Percentiles rank a stretch among this genome's conserved stretches.
Evolutionary conservation across 1,284 basidiomycete genomes (phyloP).

Genomic region (Dichomitus squalens): DNA sequence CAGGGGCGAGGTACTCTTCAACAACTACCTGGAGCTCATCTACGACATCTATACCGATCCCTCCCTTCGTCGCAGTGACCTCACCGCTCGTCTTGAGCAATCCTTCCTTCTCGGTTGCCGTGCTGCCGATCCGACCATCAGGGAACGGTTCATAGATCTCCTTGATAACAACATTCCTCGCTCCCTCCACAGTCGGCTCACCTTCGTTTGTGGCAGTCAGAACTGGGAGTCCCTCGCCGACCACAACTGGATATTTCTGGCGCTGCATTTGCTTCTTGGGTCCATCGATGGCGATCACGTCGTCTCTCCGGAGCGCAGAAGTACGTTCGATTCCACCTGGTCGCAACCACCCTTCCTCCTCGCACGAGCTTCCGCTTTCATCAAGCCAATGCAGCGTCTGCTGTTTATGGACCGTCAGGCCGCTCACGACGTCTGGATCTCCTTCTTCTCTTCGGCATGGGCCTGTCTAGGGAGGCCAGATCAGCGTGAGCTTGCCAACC

Average conservation of each 20-base stretch:
- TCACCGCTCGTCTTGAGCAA: constrained; percentile 92
- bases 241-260: constrained; percentile 94
- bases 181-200: constrained; percentile 80
- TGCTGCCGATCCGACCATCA: constrained; percentile 77
- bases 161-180: constrained; percentile 90
- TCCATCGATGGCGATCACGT: constrained; percentile 71
- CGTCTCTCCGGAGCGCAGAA: constrained; percentile 37
- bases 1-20: constrained; percentile 75
- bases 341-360: constrained; percentile 40
- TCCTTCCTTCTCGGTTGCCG: constrained; percentile 94
- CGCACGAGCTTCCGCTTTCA: constrained; percentile 59
- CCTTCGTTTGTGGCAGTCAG: constrained; percentile 92
- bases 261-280: constrained; percentile 88
- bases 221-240: constrained; percentile 96
- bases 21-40: constrained; percentile 88
- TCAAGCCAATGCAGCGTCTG: constrained; percentile 83
- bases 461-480: constrained; percentile 83
- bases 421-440: constrained; percentile 89
- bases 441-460: constrained; percentile 92
- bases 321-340: constrained; percentile 34
- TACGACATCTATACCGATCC: constrained; percentile 95
- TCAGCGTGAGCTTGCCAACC: constrained; percentile 87
- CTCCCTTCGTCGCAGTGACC: constrained; percentile 84
- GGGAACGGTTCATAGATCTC: constrained; percentile 90
- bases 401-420: constrained; percentile 80